These are phyloP conservation scores for Brassica rapa DNA, from an alignment of 345 rosid genomes.

Conservation along the genomic window DNA sequence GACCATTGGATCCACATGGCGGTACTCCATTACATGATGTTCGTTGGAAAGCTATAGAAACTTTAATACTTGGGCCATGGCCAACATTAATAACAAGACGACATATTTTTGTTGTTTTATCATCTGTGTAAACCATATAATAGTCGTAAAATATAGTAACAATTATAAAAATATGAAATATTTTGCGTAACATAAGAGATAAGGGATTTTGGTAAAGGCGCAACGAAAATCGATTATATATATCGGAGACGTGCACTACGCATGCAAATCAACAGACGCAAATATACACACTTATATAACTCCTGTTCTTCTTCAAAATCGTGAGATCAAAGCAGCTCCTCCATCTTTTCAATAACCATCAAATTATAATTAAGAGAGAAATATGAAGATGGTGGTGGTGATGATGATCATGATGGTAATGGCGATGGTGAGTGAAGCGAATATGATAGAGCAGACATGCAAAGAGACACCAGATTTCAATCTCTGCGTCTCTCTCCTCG, in stretches of 20 bases:
- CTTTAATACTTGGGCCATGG: constrained; percentile 18
- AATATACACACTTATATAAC: not conserved
- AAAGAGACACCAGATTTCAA: constrained; percentile 43
- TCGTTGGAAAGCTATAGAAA: constrained; percentile 22
- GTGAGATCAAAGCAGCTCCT: not conserved
- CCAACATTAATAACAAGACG: constrained; percentile 13
- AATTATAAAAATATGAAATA: not conserved
- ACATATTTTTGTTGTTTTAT: constrained; percentile 15
- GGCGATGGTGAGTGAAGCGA: constrained; percentile 24
- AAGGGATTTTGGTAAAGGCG: not conserved
- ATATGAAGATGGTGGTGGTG: constrained; percentile 12
- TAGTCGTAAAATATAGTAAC: not conserved
- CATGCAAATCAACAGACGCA: not conserved
- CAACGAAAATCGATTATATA: not conserved
- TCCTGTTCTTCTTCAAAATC: not conserved
- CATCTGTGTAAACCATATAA: not conserved
- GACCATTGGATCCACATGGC: constrained; percentile 29
- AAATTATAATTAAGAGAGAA: not conserved
- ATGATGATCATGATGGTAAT: not conserved
- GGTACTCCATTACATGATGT: not conserved
- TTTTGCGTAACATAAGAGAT: not conserved
- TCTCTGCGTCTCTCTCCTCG: constrained; percentile 47
- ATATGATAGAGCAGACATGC: constrained; percentile 41
- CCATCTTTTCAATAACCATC: not conserved
- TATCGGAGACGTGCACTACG: constrained; percentile 8